Evolutionary conservation across 805 yeast species (phyloP), one percentile per base, ranked within the genome.

Genomic region (Candida hungchunana): DNA sequence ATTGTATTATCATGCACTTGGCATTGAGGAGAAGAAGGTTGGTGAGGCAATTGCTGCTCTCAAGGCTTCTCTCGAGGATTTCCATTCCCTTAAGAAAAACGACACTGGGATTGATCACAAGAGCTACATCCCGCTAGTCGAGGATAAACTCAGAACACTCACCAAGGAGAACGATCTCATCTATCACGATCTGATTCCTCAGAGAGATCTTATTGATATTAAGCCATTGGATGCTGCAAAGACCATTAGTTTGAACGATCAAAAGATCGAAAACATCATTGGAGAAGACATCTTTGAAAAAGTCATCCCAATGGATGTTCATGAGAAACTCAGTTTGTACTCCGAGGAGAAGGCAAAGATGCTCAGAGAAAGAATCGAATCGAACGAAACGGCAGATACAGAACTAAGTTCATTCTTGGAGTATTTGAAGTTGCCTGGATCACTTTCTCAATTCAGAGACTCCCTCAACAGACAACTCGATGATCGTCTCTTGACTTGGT

Each of bases 161-260:
- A 77, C 72, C 18, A 87, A 83, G 47, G 97, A 90, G 53, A 90
- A 90, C 52, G 97, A 90, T 55, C 81, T 77, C 49, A 85, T 90
- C 24, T 90, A 85, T 54, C 95, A 93, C 58, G 90, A 82, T 15
- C 50, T 67, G 1, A 64, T 89, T 11, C 96, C 96, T 1, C 64
- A 74, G 4, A 60, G 61, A 20, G 73, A 74, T 16, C 59, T 80
- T 0, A 60, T 87, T 32, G 56, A 53, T 14, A 19, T 51, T 5
- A 77, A 82, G 42, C 74, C 80, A 1, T 66, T 83, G 62, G 83
- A 78, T 30, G 82, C 87, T 39, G 78, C 79, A 2, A 77, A 80
- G 48, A 65, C 79, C 1, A 66, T 79, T 6, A 65, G 79, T 3
- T 49, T 78, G 23, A 61, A 58, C 27, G 72, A 69, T n/a, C 71